A percentile compares a stretch with the other conserved stretches of the same genome.
phyloP scores from a whole-genome alignment of 1,284 basidiomycete genomes.

The Caloboletus firmus region DNA sequence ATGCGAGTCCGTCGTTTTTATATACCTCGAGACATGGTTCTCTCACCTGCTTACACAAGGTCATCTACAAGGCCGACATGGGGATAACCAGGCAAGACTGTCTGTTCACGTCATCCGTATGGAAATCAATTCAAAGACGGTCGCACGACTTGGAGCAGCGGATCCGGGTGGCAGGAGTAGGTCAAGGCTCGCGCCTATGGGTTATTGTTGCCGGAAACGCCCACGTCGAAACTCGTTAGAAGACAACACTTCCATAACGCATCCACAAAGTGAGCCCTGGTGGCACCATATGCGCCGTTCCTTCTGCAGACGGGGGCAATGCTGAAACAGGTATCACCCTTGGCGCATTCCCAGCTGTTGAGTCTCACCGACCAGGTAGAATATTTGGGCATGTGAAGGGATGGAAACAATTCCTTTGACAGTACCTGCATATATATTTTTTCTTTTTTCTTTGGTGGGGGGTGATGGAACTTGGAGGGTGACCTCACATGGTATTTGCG shows the following conservation, averaged over 20 bases:
- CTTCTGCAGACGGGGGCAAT: constrained; percentile 16
- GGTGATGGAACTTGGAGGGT: not conserved
- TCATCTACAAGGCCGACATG: constrained; percentile 25
- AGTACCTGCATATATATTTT: constrained; percentile 2
- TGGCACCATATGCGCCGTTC: constrained; percentile 3
- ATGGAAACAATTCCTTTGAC: constrained; percentile 11
- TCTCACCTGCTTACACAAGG: constrained; percentile 35
- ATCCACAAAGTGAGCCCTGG: constrained; percentile 31
- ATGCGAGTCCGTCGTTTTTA: constrained; percentile 23
- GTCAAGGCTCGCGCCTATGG: constrained; percentile 8
- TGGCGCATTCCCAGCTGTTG: constrained; percentile 29
- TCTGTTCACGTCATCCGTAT: constrained; percentile 34
- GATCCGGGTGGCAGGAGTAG: constrained; percentile 19
- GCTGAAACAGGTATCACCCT: constrained; percentile 37
- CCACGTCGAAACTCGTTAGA: constrained; percentile 34
- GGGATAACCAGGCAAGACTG: constrained; percentile 27
- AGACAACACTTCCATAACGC: constrained; percentile 30
- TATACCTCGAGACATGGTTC: constrained; percentile 29
- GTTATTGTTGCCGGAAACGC: constrained; percentile 28
- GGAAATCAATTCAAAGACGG: constrained; percentile 29
- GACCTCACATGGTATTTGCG: constrained; percentile 6
- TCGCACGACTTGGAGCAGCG: constrained; percentile 33
- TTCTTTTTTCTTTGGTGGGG: not conserved
- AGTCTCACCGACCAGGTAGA: constrained; percentile 24
- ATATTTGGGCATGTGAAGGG: constrained; percentile 29